Evolutionary conservation across 345 rosid genomes (phyloP), one percentile per base, ranked within the genome.

Genomic region (Cardamine occulta): DNA sequence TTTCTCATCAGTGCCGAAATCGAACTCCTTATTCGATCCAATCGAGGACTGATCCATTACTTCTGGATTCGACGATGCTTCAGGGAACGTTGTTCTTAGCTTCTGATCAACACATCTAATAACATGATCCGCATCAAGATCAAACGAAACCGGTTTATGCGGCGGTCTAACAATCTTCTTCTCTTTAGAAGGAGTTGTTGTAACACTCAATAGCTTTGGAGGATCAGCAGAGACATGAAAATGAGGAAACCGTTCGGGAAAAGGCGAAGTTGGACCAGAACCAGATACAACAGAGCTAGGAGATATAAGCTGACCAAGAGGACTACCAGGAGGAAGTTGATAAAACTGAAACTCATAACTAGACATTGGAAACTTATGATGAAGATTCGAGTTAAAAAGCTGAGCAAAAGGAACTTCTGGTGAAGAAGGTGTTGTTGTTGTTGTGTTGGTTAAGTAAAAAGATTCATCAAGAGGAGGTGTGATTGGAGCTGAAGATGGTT

Each of bases 371-470:
- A 84, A 85, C 72, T 85, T 81, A 74, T 47, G 85, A 31, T 26
- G 28, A 31, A 78, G 64, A 56, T 78, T 77, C 70, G 80, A 77
- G 57, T 87, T 87, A 73, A 91, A 82, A 34, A 91, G 74, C 79
- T 80, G 98, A 45, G 99, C 98, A 81, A 95, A 95, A 39, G 99
- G 99, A 18, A 95, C 97, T 85, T 92, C 98, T 0, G 98, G 99
- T 0, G 99, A 95, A 67, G 99, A 92, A 35, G 99, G 99, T 10
- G 90, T 91, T 18, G 81, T 78, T 42, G 99, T 98, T 10, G 90
- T 91, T 18, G 81, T 78, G 2, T 63, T 68, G 57, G 93, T 88
- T 80, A 89, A 75, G 81, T 90, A 91, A 78, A 92, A 77, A 19
- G 91, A 92, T 58, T 95, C 78, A 0, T 95, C 79, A 0, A 84